Evolutionary conservation across 768 basidiomycete genomes (phyloP).

Genomic region (Lactarius psammicola): DNA sequence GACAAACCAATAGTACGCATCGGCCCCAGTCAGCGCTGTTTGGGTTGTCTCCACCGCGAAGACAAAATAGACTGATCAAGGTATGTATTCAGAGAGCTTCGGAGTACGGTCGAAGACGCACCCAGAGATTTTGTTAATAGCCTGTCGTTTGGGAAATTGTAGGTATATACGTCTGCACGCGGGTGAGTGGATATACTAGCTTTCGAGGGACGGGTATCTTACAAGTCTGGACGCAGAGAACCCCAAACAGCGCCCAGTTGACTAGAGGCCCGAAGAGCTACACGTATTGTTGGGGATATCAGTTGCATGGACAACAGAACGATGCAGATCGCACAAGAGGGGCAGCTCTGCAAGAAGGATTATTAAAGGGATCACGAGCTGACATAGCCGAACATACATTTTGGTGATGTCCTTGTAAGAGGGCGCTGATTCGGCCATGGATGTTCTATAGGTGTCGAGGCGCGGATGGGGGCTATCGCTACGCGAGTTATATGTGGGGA

Average conservation of each 20-base stretch:
- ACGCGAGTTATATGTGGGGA: not conserved
- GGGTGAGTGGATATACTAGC: not conserved
- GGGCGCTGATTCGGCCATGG: not conserved
- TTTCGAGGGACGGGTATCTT: not conserved
- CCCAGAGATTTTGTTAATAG: conserved; percentile 1
- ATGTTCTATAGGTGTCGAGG: not conserved
- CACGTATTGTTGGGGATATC: not conserved
- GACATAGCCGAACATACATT: not conserved
- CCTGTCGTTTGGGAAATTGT: conserved; percentile 20
- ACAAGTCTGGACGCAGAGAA: conserved; percentile 35
- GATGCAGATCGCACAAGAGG: conserved; percentile 11
- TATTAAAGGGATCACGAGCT: not conserved
- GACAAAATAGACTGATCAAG: conserved; percentile 31
- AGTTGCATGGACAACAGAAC: not conserved
- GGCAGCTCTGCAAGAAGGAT: conserved; percentile 1
- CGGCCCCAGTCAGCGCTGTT: conserved; percentile 31
- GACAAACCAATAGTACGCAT: conserved; percentile 35
- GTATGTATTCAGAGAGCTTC: not conserved
- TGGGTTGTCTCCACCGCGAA: conserved; percentile 34
- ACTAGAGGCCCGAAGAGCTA: conserved; percentile 26
- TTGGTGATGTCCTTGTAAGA: not conserved
- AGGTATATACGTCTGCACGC: conserved; percentile 21
- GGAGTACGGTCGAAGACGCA: not conserved
- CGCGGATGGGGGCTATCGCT: not conserved
- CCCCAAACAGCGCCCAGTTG: conserved; percentile 34